phyloP scores from a whole-genome alignment of 441 rosid species.

The Adansonia rubrostipa region DNA sequence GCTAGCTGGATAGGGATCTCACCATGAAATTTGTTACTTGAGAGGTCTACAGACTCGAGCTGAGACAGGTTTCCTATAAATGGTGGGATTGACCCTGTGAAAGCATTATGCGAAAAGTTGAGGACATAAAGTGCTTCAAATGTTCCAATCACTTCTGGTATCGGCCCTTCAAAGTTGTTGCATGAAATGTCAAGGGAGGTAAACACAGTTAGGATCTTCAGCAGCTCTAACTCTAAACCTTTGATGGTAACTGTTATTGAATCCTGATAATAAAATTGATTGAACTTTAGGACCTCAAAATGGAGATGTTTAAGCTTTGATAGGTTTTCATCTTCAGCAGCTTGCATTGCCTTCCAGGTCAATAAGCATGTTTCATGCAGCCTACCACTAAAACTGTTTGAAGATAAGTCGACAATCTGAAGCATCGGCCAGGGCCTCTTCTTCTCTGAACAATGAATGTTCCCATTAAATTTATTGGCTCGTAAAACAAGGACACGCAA shows the following conservation, averaged over 20 bases:
- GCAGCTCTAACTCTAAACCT: constrained; percentile 49
- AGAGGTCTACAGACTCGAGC: constrained; percentile 56
- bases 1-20: constrained; percentile 41
- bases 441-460: constrained; percentile 32
- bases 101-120: constrained; percentile 46
- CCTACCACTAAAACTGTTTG: constrained; percentile 40
- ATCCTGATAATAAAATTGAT: constrained; percentile 40
- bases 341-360: constrained; percentile 54
- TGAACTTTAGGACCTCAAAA: not conserved
- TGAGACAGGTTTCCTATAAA: constrained; percentile 27
- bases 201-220: constrained; percentile 54
- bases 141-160: constrained; percentile 43
- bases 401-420: constrained; percentile 72
- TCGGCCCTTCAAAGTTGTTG: constrained; percentile 42
- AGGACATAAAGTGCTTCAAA: constrained; percentile 39
- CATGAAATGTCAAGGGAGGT: constrained; percentile 48
- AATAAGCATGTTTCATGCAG: constrained; percentile 33
- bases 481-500: constrained; percentile 42
- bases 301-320: constrained; percentile 31
- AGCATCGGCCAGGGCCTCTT: constrained; percentile 46
- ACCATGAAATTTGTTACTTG: constrained; percentile 33
- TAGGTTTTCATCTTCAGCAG: constrained; percentile 18
- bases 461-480: constrained; percentile 47
- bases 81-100: constrained; percentile 41
- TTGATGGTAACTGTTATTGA: constrained; percentile 50